Evolutionary conservation across 1,284 basidiomycete genomes (phyloP), one percentile per base, ranked within the genome.

Genomic region (Mycena citricolor): DNA sequence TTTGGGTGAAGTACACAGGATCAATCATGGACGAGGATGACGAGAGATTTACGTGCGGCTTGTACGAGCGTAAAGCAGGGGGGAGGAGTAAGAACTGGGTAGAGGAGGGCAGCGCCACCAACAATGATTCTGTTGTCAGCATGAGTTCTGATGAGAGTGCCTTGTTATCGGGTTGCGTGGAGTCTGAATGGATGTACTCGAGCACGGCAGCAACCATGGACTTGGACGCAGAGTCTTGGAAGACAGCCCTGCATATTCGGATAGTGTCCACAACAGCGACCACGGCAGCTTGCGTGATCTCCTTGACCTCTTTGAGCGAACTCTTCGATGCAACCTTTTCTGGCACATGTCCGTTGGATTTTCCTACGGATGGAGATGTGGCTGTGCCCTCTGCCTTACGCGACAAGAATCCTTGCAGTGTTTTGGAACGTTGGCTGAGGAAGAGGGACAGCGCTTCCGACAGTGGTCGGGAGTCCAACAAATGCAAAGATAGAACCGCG

Each of bases 391-490:
- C 55, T 57, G 58, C 34, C 23, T 34, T 57, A 57, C 65, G 68
- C 12, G 69, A 61, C 23, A 86, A 66, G 12, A 76, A 54, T 3
- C 65, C 61, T 14, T 79, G 73, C 2, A 94, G 61, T 0, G 82
- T 76, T 61, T 79, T 83, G 12, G 77, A 72, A 6, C 92, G 77
- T 61, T 94, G 90, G 0, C 71, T 65, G 4, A 94, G 76, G 47
- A 88, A 78, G 7, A 84, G 73, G 5, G 74, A 68, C 24, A 93
- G 67, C 0, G 85, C 83, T 36, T 92, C 89, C 8, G 71, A 61
- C 4, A 93, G 66, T 2, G 90, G 86, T 34, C 84, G 73, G 11
- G 87, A 88, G 60, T 94, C 91, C 16, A 95, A 74, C 10, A 94
- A 73, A 60, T 94, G 84, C 29, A 94, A 74, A 1, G 88, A 83